A percentile compares a stretch with the other conserved stretches of the same genome.
Evolutionary conservation across 1,139 yeast species (phyloP).

Genomic region (Candida buenavistaensis): DNA sequence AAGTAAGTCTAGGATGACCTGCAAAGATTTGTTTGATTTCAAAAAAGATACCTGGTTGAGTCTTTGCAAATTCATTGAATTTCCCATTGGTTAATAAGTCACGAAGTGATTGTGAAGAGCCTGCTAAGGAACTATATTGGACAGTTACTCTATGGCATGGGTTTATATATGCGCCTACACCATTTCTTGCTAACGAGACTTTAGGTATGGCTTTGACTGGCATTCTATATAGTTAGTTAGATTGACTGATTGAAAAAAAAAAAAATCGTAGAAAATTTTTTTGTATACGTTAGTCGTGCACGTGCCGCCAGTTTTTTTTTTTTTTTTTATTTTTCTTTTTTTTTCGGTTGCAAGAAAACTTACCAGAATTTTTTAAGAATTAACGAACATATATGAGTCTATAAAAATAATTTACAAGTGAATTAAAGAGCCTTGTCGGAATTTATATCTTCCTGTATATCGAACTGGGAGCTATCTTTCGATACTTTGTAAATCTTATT

Average conservation of each 20-base stretch:
- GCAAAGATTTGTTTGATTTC: slow-evolving; percentile 59
- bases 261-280: no score
- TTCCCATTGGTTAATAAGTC: slow-evolving; percentile 59
- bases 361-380: no score
- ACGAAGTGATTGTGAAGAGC: slow-evolving; percentile 83
- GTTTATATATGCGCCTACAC: slow-evolving; percentile 73
- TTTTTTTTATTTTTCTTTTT: background rate
- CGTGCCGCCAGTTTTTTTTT: no score
- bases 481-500: slow-evolving; percentile 52
- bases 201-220: slow-evolving; percentile 55
- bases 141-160: slow-evolving; percentile 75
- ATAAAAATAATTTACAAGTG: no score
- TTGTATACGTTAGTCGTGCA: no score
- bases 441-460: slow-evolving; percentile 10
- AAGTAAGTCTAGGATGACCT: slow-evolving; percentile 83
- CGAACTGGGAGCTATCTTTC: slow-evolving; percentile 20
- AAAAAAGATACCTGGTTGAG: slow-evolving; percentile 69
- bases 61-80: slow-evolving; percentile 56
- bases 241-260: no score
- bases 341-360: no score
- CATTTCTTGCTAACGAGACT: slow-evolving; percentile 67
- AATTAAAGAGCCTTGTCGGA: no score
- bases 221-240: slow-evolving; percentile 22
- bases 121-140: slow-evolving; percentile 93
- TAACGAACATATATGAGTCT: no score